Conservation (phyloP, 2,329 filamentous ascomycete genomes). For the Rhinocladiella similis region DNA sequence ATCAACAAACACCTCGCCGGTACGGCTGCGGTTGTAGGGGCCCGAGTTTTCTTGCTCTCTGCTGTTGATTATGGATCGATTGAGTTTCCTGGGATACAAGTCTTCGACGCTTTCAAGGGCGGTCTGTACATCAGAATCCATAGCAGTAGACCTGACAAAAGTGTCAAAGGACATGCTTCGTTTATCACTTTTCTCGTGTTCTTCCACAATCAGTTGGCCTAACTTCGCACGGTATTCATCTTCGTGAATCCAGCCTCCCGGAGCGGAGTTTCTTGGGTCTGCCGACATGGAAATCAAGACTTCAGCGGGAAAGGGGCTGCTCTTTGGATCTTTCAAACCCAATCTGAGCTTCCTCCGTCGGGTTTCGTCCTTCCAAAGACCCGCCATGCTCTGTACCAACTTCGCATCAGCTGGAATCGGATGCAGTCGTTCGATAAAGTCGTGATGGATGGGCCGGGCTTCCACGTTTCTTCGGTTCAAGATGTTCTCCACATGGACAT, state of each 20-base stretch:
- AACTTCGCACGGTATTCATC: conserved; percentile 74
- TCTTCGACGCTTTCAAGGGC: conserved; percentile 83
- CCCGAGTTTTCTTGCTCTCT: background rate
- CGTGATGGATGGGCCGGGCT: conserved; percentile 78
- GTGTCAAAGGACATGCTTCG: conserved; percentile 60
- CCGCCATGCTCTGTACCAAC: conserved; percentile 89
- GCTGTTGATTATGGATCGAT: conserved; percentile 4
- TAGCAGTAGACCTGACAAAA: conserved; percentile 59
- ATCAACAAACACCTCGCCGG: conserved; percentile 15
- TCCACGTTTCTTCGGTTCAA: conserved; percentile 75
- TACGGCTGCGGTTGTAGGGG: background rate
- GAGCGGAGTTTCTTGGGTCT: conserved; percentile 68
- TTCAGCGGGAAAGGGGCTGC: conserved; percentile 77
- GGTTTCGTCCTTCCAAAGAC: conserved; percentile 88
- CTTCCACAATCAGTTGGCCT: conserved; percentile 61
- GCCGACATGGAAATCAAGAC: conserved; percentile 87
- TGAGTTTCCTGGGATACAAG: conserved; percentile 70
- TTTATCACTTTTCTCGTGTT: conserved; percentile 54
- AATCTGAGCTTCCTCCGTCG: conserved; percentile 73
- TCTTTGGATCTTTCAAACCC: conserved; percentile 62
- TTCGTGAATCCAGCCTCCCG: conserved; percentile 91
- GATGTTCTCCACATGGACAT: conserved; percentile 86
- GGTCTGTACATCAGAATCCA: conserved; percentile 68
- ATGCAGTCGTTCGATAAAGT: conserved; percentile 73
- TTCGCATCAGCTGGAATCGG: conserved; percentile 70